Percentiles rank a stretch among this genome's conserved stretches.
These are phyloP conservation scores for Penicillium sp. DNA, from an alignment of 2,329 filamentous ascomycete genomes.

Conservation along the genomic window DNA sequence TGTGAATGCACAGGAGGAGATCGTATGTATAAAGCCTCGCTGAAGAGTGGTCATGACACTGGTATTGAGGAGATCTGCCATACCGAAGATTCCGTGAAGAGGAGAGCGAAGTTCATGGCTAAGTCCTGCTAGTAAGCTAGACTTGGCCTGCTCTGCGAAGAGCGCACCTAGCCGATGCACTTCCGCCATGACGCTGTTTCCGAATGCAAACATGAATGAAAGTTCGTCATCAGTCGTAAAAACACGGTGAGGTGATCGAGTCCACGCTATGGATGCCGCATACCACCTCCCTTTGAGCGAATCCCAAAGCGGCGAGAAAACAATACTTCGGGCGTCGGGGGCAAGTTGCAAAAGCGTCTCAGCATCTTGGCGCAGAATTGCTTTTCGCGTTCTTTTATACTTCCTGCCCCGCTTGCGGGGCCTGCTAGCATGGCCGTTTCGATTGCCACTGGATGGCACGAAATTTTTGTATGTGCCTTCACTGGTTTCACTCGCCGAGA, in stretches of 20 bases:
- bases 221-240: slow-evolving; percentile 30
- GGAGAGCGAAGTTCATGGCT: slow-evolving; percentile 38
- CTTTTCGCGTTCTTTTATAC: slow-evolving; percentile 4
- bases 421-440: too few species aligned
- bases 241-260: slow-evolving; percentile 25
- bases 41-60: slow-evolving; percentile 30
- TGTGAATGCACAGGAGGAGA: slow-evolving; percentile 43
- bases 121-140: slow-evolving; percentile 33
- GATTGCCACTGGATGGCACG: not conserved
- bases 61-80: slow-evolving; percentile 33
- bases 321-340: slow-evolving; percentile 26
- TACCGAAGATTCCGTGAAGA: slow-evolving; percentile 37
- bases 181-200: slow-evolving; percentile 35
- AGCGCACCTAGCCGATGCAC: slow-evolving; percentile 30
- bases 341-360: slow-evolving; percentile 22
- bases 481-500: slow-evolving; percentile 18
- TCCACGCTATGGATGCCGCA: slow-evolving; percentile 31
- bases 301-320: slow-evolving; percentile 35
- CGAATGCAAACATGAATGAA: slow-evolving; percentile 28
- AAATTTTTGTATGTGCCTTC: not conserved
- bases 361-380: slow-evolving; percentile 16
- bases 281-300: slow-evolving; percentile 27
- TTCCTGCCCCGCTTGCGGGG: too few species aligned
- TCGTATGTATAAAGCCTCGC: slow-evolving; percentile 33
- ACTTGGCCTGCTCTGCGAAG: slow-evolving; percentile 32